phyloP scores from a whole-genome alignment of 495 filamentous ascomycete species.

The Penicillium lividum region DNA sequence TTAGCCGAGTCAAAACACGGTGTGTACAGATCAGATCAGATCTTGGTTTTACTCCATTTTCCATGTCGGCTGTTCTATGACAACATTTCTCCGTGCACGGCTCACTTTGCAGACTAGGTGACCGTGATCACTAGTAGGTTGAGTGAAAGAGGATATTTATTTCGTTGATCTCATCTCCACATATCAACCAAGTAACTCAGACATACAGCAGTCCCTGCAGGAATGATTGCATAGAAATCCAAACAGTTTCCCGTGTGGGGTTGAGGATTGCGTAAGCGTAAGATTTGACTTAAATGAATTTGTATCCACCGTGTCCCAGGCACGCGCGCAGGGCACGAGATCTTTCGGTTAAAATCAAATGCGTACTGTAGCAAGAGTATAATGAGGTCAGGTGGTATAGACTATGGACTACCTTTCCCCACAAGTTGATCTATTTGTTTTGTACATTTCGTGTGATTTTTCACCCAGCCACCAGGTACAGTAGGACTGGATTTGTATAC shows the following conservation, averaged over 20 bases:
- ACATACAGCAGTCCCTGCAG: too few species aligned
- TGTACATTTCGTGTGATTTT: background rate
- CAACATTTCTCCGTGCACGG: constrained; percentile 4
- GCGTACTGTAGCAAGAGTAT: too few species aligned
- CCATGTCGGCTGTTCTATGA: background rate
- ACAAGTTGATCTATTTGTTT: background rate
- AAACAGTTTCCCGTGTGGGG: constrained; percentile 19
- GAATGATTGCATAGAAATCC: too few species aligned
- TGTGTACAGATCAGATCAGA: background rate
- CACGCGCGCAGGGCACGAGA: constrained; percentile 25
- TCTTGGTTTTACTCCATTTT: background rate
- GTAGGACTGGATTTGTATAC: background rate
- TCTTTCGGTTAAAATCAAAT: background rate
- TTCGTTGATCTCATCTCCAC: constrained; percentile 18
- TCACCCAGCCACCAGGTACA: background rate
- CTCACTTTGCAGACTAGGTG: background rate
- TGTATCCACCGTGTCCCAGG: constrained; percentile 1
- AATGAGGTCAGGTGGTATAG: too few species aligned
- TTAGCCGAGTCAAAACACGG: background rate
- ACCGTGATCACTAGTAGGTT: background rate
- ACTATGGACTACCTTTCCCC: background rate
- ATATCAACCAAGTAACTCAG: background rate
- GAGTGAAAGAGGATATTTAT: background rate
- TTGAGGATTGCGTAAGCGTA: background rate
- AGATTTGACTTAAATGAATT: too few species aligned